phyloP scores from a whole-genome alignment of 495 filamentous ascomycete genomes.

The Daldinia childiae region DNA sequence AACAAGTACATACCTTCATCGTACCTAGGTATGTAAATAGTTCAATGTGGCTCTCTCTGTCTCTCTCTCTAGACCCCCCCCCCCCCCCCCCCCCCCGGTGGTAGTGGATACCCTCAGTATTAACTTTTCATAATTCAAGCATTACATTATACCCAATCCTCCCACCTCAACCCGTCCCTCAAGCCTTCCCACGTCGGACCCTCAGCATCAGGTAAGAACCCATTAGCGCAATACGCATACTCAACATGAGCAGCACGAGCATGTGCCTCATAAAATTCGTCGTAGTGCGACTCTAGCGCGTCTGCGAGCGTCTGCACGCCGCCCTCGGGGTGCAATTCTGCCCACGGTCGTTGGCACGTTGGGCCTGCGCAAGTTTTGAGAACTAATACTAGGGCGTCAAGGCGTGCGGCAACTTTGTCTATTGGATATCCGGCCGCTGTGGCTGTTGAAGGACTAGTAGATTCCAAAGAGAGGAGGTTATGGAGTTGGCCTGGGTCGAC shows the following conservation, averaged over 20 bases:
- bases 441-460: background rate
- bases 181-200: slow-evolving; percentile 54
- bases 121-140: background rate
- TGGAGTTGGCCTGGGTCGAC: slow-evolving; percentile 64
- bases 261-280: slow-evolving; percentile 60
- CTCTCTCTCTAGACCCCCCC: no score
- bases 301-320: slow-evolving; percentile 45
- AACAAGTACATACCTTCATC: no score
- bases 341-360: slow-evolving; percentile 66
- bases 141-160: slow-evolving; percentile 43
- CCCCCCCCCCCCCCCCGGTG: no score
- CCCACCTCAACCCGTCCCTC: slow-evolving; percentile 40
- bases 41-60: no score
- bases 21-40: no score
- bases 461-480: slow-evolving; percentile 57
- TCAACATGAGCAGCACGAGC: slow-evolving; percentile 44
- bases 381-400: slow-evolving; percentile 68
- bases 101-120: no score
- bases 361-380: slow-evolving; percentile 65
- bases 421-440: slow-evolving; percentile 51
- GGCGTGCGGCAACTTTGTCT: slow-evolving; percentile 51
- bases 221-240: slow-evolving; percentile 64
- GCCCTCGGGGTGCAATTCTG: slow-evolving; percentile 60
- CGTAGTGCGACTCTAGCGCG: slow-evolving; percentile 56
- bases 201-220: slow-evolving; percentile 66